Evolutionary conservation across 73 alveolate genomes (phyloP).

Genomic region (Paramecium pentaurelia): DNA sequence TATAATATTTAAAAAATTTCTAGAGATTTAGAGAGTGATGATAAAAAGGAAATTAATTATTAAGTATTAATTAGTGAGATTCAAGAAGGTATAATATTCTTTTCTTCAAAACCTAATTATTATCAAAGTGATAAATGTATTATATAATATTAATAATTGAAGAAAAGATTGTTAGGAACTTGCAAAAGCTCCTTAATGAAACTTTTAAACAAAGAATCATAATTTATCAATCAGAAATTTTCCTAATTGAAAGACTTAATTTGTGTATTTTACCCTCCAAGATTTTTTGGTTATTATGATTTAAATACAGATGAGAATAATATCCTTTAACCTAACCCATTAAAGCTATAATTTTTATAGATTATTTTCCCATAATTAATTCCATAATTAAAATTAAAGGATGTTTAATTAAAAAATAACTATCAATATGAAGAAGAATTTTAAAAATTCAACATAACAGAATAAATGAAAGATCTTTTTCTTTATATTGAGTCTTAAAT

Average conservation of each 20-base stretch:
- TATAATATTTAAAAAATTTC: not conserved
- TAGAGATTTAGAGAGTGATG: not conserved
- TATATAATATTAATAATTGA: not conserved
- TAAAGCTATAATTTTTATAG: not conserved
- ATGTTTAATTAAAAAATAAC: not conserved
- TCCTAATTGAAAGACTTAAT: not conserved
- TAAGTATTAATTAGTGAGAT: not conserved
- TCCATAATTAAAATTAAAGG: not conserved
- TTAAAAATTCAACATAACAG: not conserved
- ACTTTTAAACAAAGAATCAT: not conserved
- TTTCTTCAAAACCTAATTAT: not conserved
- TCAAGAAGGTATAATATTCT: not conserved
- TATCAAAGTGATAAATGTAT: not conserved
- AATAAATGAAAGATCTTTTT: not conserved
- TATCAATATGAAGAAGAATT: not conserved
- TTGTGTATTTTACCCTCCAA: constrained; percentile 26
- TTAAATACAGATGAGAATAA: not conserved
- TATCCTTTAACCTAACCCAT: not conserved
- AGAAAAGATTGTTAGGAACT: not conserved
- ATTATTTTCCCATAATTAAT: constrained; percentile 28
- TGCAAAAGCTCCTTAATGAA: constrained; percentile 5
- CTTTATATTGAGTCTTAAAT: not conserved
- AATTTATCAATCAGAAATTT: not conserved
- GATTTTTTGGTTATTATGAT: not conserved
- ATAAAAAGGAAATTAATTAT: not conserved